phyloP scores from a whole-genome alignment of 2,329 filamentous ascomycete genomes.

The Colletotrichum cuscutae region DNA sequence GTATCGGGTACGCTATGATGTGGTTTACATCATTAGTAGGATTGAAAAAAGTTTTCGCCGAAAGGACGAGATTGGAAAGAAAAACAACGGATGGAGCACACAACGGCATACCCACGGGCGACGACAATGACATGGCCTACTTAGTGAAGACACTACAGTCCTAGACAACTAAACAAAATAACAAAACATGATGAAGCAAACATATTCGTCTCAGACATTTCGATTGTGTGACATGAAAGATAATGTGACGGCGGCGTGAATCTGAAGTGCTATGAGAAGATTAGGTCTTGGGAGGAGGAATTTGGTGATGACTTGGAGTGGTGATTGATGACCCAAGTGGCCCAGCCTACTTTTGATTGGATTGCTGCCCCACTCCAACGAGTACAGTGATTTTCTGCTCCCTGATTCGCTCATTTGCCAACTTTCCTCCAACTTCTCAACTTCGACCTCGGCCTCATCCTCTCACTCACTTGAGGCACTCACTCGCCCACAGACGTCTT shows the following conservation, averaged over 20 bases:
- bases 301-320: no score
- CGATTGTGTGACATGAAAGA: no score
- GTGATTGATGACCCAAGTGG: no score
- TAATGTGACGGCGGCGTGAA: no score
- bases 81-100: constrained; percentile 13
- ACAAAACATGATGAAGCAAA: constrained; percentile 10
- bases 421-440: neutral
- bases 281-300: no score
- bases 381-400: no score
- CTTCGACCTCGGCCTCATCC: no score
- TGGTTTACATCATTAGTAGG: neutral
- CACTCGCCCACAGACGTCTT: neutral
- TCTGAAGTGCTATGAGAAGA: no score
- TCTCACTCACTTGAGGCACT: neutral
- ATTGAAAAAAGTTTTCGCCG: neutral
- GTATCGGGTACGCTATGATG: neutral
- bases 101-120: neutral
- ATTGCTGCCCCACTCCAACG: neutral
- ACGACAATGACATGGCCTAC: neutral
- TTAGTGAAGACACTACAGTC: constrained; percentile 1
- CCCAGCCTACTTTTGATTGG: neutral
- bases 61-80: constrained; percentile 18
- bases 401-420: neutral
- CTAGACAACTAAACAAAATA: constrained; percentile 29
- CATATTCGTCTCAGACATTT: no score